Evolutionary conservation across 2,329 filamentous ascomycete genomes (phyloP).

Genomic region (Penicillium corylophilum): DNA sequence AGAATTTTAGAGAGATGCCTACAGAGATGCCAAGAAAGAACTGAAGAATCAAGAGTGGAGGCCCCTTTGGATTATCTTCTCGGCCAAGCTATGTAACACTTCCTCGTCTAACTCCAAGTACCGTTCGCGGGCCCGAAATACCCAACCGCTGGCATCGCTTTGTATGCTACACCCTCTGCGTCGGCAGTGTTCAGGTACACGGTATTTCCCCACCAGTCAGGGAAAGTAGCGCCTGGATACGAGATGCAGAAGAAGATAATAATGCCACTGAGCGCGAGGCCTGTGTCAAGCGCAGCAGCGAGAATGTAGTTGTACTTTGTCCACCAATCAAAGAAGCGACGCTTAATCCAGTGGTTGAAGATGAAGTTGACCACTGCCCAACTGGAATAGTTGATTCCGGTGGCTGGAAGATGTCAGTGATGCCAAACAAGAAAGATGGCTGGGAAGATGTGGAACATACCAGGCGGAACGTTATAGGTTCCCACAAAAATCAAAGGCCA

Average conservation of each 20-base stretch:
- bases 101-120: slow-evolving; percentile 23
- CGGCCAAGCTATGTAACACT: not conserved
- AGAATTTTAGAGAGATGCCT: no score
- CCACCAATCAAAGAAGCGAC: slow-evolving; percentile 42
- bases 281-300: slow-evolving; percentile 41
- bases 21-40: no score
- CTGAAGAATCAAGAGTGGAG: no score
- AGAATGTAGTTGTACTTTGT: slow-evolving; percentile 47
- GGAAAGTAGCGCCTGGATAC: slow-evolving; percentile 31
- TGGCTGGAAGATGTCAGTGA: slow-evolving; percentile 21
- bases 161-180: slow-evolving; percentile 29
- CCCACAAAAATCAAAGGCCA: slow-evolving; percentile 34
- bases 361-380: slow-evolving; percentile 54
- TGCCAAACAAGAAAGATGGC: not conserved
- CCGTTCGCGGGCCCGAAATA: slow-evolving; percentile 35
- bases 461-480: slow-evolving; percentile 28
- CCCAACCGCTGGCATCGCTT: slow-evolving; percentile 25
- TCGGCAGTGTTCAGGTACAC: slow-evolving; percentile 35
- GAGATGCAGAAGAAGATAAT: slow-evolving; percentile 39
- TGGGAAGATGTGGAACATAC: slow-evolving; percentile 8
- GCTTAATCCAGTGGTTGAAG: slow-evolving; percentile 74
- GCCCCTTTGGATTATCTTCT: no score
- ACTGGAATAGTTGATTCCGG: slow-evolving; percentile 38
- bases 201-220: slow-evolving; percentile 36
- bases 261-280: slow-evolving; percentile 33